phyloP scores from a whole-genome alignment of 2,329 filamentous ascomycete species.

The Colletotrichum chlorophyti region DNA sequence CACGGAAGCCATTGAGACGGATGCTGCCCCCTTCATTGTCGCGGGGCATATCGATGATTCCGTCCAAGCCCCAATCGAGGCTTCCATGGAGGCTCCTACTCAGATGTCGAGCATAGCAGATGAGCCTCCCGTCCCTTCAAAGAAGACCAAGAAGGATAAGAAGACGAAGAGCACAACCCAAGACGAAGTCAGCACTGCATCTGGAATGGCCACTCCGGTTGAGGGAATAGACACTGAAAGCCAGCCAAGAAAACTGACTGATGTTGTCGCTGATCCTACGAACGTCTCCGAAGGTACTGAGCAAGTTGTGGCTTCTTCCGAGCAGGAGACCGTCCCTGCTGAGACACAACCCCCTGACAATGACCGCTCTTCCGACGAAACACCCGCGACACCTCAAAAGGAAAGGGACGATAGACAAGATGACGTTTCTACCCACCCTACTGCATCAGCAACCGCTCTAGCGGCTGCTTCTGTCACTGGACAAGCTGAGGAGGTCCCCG shows the following conservation, averaged over 20 bases:
- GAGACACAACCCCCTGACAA: neutral
- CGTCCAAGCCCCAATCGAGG: neutral
- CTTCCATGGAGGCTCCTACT: neutral
- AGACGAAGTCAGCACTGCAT: neutral
- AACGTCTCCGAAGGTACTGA: neutral
- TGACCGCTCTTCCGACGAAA: neutral
- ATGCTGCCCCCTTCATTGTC: neutral
- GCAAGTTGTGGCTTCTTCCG: neutral
- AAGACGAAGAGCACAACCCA: constrained; percentile 21
- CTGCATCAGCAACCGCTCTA: too few relatives aligned
- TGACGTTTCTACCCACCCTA: too few relatives aligned
- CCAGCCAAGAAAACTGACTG: neutral
- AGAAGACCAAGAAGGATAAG: constrained; percentile 31
- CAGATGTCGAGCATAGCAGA: constrained; percentile 26
- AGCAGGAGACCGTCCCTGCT: neutral
- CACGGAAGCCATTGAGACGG: neutral
- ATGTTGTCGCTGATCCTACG: neutral
- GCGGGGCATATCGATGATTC: neutral
- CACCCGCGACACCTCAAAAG: neutral
- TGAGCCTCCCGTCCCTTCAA: constrained; percentile 11
- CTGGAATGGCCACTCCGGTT: constrained; percentile 3
- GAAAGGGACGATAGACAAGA: too few relatives aligned
- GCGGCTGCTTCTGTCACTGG: too few relatives aligned
- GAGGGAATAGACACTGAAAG: neutral
- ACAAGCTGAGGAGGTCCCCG: too few relatives aligned